Evolutionary conservation across 2,329 filamentous ascomycete species (phyloP), one percentile per base, ranked within the genome.

Genomic region (Trichoderma polysporum): DNA sequence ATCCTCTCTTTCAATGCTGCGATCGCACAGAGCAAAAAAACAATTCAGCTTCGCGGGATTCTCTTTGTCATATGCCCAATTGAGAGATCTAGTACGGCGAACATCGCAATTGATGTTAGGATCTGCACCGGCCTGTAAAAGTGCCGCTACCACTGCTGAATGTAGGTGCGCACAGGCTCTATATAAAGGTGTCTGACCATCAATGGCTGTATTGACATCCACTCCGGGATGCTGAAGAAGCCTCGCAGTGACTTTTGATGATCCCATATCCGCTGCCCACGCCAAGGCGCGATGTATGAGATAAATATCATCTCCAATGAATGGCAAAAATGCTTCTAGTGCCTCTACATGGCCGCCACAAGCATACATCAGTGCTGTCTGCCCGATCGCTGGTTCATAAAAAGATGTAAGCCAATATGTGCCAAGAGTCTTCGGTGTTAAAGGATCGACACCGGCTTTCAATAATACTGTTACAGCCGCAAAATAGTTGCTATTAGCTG

Each of bases 401-500:
- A 66, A 66, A 47, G 66, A 70, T 4, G 17, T 33, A 3, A 1
- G 2, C 39, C 52, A 45, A 33, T 45, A 27, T 19, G 52, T 53
- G 10, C 74, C 69, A 7, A 59, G 22, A 4, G 70, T 72, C 62
- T 76, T 78, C 3, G 60, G 13, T 0, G 75, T 75, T 4, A 78
- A 58, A 0, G 78, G 76, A 41, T 77, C 68, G 1, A 78, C 76
- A 12, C 79, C 80, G 25, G 78, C 77, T 8, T 74, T 68, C 4
- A 82, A 67, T 3, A 82, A 69, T 1, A 72, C 62, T 17, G 62
- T 68, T 4, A 78, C 71, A 33, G 73, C 74, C 6, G 68, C 69
- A 4, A 68, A 59, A 64, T 77, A 73, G 41, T 79, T 79, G 9
- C 68, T 71, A 4, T 6, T 67, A 2, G 78, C 77, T 6, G 79